Percentiles rank a stretch among this genome's conserved stretches.
These are phyloP conservation scores for Mychonastes homosphaera DNA, from an alignment of 139 green algal species.

Conservation along the genomic window DNA sequence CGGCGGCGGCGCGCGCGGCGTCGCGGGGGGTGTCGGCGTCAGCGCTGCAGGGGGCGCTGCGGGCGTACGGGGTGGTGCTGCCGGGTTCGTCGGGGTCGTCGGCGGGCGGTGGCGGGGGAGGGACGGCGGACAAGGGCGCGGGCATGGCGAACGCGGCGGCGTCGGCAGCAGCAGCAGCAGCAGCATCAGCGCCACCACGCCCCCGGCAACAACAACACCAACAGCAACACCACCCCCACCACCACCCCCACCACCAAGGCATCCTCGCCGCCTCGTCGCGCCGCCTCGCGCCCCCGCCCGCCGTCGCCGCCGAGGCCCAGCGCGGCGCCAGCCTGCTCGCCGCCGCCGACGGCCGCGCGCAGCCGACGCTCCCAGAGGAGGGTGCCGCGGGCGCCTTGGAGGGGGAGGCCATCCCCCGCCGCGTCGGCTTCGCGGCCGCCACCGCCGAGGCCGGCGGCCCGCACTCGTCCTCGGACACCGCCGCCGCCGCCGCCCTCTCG, in stretches of 20 bases:
- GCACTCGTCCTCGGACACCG: not conserved
- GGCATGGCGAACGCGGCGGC: not conserved
- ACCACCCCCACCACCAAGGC: not conserved
- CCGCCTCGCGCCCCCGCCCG: too few relatives aligned
- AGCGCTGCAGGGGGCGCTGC: not conserved
- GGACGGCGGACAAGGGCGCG: too few relatives aligned
- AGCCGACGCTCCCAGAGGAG: not conserved
- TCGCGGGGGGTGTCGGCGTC: not conserved
- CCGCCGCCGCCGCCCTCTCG: not conserved
- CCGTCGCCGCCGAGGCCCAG: not conserved
- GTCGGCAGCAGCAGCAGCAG: constrained; percentile 7
- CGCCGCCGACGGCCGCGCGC: not conserved
- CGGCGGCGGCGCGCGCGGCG: not conserved
- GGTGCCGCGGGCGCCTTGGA: not conserved
- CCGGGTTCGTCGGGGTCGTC: too few relatives aligned
- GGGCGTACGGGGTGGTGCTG: not conserved
- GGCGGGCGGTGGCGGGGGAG: too few relatives aligned
- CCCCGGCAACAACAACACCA: too few relatives aligned
- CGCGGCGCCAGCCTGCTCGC: not conserved
- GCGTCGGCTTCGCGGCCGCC: not conserved
- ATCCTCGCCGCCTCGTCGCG: too few relatives aligned
- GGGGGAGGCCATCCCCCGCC: not conserved
- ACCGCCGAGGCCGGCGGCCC: not conserved
- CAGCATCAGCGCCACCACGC: not conserved
- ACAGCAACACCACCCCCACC: not conserved